Evolutionary conservation across 192 early-diverging fungal genomes (phyloP), one percentile per base, ranked within the genome.

Genomic region (Glomus cerebriforme): DNA sequence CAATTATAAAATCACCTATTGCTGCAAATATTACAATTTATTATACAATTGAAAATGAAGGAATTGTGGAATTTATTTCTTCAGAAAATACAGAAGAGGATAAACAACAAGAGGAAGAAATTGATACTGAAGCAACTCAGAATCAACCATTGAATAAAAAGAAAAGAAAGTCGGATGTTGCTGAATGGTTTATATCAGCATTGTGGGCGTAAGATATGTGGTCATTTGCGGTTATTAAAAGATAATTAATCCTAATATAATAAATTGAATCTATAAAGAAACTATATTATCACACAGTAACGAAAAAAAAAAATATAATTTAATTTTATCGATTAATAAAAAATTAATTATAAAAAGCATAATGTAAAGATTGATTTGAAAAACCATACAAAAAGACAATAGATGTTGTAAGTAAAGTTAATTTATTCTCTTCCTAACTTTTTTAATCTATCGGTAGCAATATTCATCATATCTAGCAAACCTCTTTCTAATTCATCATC

Each of bases 381-480:
- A n/a, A n/a, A n/a, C n/a, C n/a, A n/a, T n/a, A n/a, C n/a, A n/a
- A n/a, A n/a, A n/a, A n/a, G n/a, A n/a, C n/a, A n/a, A n/a, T n/a
- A n/a, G n/a, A n/a, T n/a, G n/a, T n/a, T n/a, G n/a, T n/a, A n/a
- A n/a, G n/a, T n/a, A n/a, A n/a, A n/a, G n/a, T n/a, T 62, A 65
- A 32, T 22, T 43, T 70, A 70, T 43, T 43, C 68, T n/a, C 34
- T 15, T 39, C 24, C 37, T 59, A 75, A 35, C 85, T 96, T 96
- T 69, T 84, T 88, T 27, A 93, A 86, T 43, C 95, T 89, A 83
- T 95, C 93, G 59, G 88, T 86, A 0, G 94, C 95, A 88, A 96
- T 96, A 24, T 84, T 76, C 73, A 95, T 90, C 93, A 95, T 94
- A 70, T 95, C 93, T 0, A 80, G 78, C 59, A 96, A 85, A 3